Conservation (phyloP, 208 protist species). For the Borovskyia barvae region DNA sequence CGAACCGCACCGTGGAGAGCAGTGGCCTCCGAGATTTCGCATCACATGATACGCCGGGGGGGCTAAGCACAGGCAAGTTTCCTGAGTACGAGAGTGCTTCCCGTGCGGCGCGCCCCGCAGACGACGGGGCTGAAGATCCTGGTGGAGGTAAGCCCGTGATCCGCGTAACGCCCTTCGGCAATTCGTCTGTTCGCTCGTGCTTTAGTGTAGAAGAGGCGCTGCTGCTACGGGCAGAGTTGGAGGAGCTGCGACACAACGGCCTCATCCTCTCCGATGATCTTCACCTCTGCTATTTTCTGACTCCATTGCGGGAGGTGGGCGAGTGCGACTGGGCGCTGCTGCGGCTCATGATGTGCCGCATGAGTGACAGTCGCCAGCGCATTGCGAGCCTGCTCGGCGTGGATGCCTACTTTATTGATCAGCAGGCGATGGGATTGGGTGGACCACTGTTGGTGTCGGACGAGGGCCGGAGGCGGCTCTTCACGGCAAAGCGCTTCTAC, state of each 20-base stretch:
- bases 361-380: slow-evolving; percentile 69
- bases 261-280: slow-evolving; percentile 89
- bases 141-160: background rate
- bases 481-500: slow-evolving; percentile 85
- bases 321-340: slow-evolving; percentile 79
- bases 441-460: slow-evolving; percentile 23
- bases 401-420: slow-evolving; percentile 74
- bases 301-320: slow-evolving; percentile 74
- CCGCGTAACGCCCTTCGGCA: slow-evolving; percentile 66
- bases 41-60: too few species aligned
- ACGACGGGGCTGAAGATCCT: background rate
- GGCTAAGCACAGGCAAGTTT: too few species aligned
- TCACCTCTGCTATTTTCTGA: slow-evolving; percentile 89
- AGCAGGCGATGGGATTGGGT: slow-evolving; percentile 65
- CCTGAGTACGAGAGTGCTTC: background rate
- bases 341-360: slow-evolving; percentile 48
- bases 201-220: slow-evolving; percentile 83
- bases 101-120: background rate
- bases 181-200: slow-evolving; percentile 72
- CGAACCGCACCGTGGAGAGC: too few species aligned
- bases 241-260: slow-evolving; percentile 59
- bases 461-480: slow-evolving; percentile 38
- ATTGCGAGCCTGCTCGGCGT: slow-evolving; percentile 75
- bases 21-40: too few species aligned
- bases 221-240: slow-evolving; percentile 62